A percentile compares a stretch with the other conserved stretches of the same genome.
Evolutionary conservation across 2,329 filamentous ascomycete species (phyloP).

Genomic region (Fusarium sacchari): DNA sequence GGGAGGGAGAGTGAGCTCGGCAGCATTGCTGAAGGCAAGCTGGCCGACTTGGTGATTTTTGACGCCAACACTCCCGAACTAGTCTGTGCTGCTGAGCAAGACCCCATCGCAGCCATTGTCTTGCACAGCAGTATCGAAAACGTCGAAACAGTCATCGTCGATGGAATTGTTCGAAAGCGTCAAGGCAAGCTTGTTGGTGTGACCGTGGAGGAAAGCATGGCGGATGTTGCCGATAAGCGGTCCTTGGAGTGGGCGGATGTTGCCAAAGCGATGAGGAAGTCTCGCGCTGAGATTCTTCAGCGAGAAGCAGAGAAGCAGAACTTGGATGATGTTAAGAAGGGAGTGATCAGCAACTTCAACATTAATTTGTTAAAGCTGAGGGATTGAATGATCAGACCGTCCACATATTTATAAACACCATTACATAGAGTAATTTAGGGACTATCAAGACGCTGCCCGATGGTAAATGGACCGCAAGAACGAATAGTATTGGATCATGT

Average conservation of each 20-base stretch:
- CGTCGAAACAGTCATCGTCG: not conserved
- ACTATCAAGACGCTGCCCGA: accelerated
- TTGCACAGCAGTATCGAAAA: conserved; percentile 10
- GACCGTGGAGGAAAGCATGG: not conserved
- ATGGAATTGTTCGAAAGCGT: conserved; percentile 1
- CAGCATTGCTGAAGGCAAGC: not conserved
- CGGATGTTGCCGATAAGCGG: not conserved
- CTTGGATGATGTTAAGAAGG: not conserved
- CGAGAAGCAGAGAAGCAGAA: not conserved
- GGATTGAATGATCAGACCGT: not conserved
- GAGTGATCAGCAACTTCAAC: not conserved
- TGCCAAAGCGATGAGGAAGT: not conserved
- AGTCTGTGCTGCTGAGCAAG: conserved; percentile 2
- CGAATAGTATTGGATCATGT: accelerated
- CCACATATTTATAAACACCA: not conserved
- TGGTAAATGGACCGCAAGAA: not conserved
- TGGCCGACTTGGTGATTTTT: conserved; percentile 1
- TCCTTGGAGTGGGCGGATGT: not conserved
- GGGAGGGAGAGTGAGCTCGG: not conserved
- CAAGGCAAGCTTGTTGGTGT: not conserved
- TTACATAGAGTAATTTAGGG: not conserved
- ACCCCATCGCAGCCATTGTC: not conserved
- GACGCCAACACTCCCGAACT: not conserved
- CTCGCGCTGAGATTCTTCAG: not conserved
- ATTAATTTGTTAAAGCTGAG: conserved; percentile 1